A percentile compares a stretch with the other conserved stretches of the same genome.
These are phyloP conservation scores for Phytophthora cajani DNA, from an alignment of 352 stramenopile species.

Conservation along the genomic window DNA sequence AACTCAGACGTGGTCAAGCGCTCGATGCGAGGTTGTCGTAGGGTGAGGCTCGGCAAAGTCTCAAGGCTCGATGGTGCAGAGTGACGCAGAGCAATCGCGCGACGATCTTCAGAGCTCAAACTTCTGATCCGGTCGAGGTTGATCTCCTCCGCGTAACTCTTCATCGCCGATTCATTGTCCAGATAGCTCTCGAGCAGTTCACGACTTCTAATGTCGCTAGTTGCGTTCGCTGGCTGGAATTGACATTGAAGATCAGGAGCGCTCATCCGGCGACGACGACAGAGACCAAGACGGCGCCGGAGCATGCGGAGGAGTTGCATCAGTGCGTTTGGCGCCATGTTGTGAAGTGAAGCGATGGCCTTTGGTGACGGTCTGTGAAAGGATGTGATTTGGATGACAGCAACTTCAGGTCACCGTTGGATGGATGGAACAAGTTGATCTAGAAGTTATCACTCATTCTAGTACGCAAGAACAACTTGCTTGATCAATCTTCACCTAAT, in stretches of 20 bases:
- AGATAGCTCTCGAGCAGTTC: conserved; percentile 25
- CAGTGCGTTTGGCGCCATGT: conserved; percentile 15
- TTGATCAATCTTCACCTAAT: not conserved
- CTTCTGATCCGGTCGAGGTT: conserved; percentile 36
- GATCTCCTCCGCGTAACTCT: conserved; percentile 37
- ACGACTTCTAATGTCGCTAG: not conserved
- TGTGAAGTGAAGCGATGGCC: not conserved
- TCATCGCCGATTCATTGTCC: conserved; percentile 43
- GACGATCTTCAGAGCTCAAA: conserved; percentile 34
- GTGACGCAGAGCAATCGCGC: conserved; percentile 20
- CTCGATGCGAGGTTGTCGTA: conserved; percentile 21
- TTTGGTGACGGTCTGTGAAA: not conserved
- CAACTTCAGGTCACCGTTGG: conserved; percentile 4
- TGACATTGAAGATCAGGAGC: conserved; percentile 10
- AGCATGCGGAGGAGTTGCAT: conserved; percentile 19
- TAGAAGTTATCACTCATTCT: too few species aligned
- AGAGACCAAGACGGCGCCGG: conserved; percentile 16
- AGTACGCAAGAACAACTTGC: not conserved
- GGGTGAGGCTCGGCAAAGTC: conserved; percentile 28
- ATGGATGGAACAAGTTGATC: conserved; percentile 1
- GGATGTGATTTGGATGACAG: conserved; percentile 1
- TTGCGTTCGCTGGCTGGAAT: not conserved
- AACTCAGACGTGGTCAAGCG: not conserved
- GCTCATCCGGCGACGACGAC: conserved; percentile 8
- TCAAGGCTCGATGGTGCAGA: conserved; percentile 2